Conservation (phyloP, 805 yeast genomes). For the Candida maltosa region DNA sequence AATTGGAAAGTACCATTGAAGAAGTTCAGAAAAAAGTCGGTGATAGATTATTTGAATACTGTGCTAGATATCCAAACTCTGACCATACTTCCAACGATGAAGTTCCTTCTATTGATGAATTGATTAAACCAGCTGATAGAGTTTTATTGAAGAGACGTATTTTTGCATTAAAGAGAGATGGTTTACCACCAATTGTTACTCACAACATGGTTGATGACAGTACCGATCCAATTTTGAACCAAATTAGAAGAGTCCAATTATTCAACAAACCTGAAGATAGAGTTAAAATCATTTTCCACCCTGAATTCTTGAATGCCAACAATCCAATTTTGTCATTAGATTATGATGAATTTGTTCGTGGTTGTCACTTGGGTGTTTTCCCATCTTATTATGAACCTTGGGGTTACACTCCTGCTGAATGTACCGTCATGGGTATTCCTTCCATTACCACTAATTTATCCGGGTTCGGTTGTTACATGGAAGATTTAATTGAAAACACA, state of each 20-base stretch:
- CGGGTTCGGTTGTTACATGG: conserved; percentile 99
- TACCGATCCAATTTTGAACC: conserved; percentile 85
- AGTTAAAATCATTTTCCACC: conserved; percentile 95
- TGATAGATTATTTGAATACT: conserved; percentile 83
- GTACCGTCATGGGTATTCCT: conserved; percentile 99
- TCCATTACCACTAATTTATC: conserved; percentile 93
- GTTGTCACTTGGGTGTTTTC: conserved; percentile 97
- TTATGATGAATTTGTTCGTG: conserved; percentile 96
- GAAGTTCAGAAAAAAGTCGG: conserved; percentile 89
- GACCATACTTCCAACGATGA: conserved; percentile 43
- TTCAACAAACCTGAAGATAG: conserved; percentile 88
- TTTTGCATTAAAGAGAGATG: conserved; percentile 83
- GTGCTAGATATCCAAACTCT: conserved; percentile 60
- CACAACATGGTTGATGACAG: conserved; percentile 95
- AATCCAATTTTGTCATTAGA: conserved; percentile 92
- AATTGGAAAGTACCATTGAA: conserved; percentile 81
- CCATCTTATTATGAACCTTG: conserved; percentile 98
- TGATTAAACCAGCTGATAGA: conserved; percentile 82
- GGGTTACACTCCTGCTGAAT: conserved; percentile 99
- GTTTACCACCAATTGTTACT: conserved; percentile 92
- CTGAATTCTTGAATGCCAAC: conserved; percentile 91
- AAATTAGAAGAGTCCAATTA: conserved; percentile 85
- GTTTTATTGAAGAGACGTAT: conserved; percentile 89
- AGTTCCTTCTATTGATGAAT: conserved; percentile 76
- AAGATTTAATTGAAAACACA: conserved; percentile 90